Conservation (phyloP, 1,139 yeast genomes). For the Diutina sp. region DNA sequence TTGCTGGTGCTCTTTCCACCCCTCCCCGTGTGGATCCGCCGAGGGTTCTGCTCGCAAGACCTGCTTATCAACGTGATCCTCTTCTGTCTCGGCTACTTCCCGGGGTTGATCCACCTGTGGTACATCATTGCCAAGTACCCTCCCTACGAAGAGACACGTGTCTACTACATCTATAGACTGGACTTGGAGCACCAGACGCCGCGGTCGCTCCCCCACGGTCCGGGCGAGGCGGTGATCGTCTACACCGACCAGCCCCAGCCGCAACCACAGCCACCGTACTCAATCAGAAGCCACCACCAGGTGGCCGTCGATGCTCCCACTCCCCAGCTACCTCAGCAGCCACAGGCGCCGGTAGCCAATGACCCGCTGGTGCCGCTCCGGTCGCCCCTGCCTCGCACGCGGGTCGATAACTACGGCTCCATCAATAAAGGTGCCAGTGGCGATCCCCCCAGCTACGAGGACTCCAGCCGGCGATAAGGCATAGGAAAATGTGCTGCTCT, state of each 20-base stretch:
- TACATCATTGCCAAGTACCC: slow-evolving; percentile 44
- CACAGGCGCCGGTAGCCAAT: background rate
- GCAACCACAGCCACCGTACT: background rate
- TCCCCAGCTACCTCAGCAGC: background rate
- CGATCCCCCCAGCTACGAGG: background rate
- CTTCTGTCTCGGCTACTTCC: slow-evolving; percentile 50
- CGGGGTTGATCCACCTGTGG: slow-evolving; percentile 60
- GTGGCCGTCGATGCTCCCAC: background rate
- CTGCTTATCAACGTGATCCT: slow-evolving; percentile 46
- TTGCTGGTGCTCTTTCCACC: slow-evolving; percentile 59
- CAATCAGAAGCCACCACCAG: background rate
- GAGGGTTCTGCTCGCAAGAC: slow-evolving; percentile 53
- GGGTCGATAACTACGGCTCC: background rate
- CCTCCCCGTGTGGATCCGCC: slow-evolving; percentile 56
- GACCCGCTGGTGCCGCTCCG: background rate
- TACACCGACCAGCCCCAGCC: background rate
- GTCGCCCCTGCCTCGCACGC: background rate
- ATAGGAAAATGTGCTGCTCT: background rate
- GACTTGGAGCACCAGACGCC: slow-evolving; percentile 1
- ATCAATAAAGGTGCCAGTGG: background rate
- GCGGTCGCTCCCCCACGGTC: background rate
- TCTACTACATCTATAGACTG: slow-evolving; percentile 6
- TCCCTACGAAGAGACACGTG: slow-evolving; percentile 6
- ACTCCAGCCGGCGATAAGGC: background rate
- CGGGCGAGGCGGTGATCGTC: background rate